Evolutionary conservation across 306 rosid genomes (phyloP), one percentile per base, ranked within the genome.

Genomic region (Cyamopsis tetragonoloba): DNA sequence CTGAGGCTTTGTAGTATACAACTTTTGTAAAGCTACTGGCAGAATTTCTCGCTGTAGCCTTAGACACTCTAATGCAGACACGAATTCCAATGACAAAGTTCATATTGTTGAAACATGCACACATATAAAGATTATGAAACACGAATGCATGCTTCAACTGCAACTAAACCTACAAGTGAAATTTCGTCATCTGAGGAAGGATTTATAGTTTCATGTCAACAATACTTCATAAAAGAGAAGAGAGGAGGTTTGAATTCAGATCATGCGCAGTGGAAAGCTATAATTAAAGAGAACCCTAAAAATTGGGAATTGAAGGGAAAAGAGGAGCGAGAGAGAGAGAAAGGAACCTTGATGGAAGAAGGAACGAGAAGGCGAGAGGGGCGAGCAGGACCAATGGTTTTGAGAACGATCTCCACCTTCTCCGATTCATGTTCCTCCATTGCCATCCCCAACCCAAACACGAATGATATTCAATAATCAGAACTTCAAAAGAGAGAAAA

Each of bases 331-430:
- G 4, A 28, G 7, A 49, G 17, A 59, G 27, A 59, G 34, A 56
- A 4, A 55, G 64, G 27, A 57, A 93, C 98, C 79, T 78, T 86
- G 76, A 88, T 75, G 38, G 82, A 50, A 78, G 97, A 81, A 2
- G 89, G 88, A 72, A 88, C 81, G 3, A 60, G 80, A 27, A 93
- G 85, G 71, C 88, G 95, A 83, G 88, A 86, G 55, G 98, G 96
- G 44, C 85, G 96, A 64, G 91, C 43, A 12, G 97, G 98, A 76
- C 97, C 98, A 27, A 89, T 77, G 46, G 95, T 86, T 66, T 84
- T 84, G 66, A 93, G 82, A 41, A 89, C 46, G 78, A 93, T 84
- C 24, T 86, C 95, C 6, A 89, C 88, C 80, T 58, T 81, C 17
- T 54, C 51, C 27, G 83, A 75, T 14, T 74, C 53, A 24, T 39